phyloP scores from a whole-genome alignment of 345 rosid species.

The Euphorbia peplus region DNA sequence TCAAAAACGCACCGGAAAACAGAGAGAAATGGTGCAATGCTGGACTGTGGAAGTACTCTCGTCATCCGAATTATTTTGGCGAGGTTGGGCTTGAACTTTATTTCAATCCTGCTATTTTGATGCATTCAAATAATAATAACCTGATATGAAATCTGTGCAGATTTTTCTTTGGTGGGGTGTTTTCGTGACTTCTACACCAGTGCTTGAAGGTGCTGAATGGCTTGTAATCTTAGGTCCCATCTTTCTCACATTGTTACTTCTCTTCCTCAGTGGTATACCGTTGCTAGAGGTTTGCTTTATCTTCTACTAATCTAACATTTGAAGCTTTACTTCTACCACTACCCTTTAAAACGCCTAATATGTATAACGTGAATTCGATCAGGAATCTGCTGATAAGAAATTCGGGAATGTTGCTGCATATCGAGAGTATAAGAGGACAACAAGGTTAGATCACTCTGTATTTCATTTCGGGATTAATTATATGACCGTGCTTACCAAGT shows the following conservation, averaged over 20 bases:
- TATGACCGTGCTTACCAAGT: too few species aligned
- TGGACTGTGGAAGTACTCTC: constrained; percentile 81
- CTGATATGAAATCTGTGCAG: constrained; percentile 41
- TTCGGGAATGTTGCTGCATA: constrained; percentile 61
- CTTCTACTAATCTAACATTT: background rate
- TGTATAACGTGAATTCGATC: constrained; percentile 17
- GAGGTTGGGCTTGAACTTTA: constrained; percentile 52
- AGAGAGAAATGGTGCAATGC: constrained; percentile 80
- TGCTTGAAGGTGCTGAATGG: constrained; percentile 75
- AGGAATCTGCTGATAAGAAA: constrained; percentile 86
- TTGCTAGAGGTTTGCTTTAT: constrained; percentile 72
- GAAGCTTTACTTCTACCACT: background rate
- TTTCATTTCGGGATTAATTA: too few species aligned
- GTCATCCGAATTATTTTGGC: constrained; percentile 94
- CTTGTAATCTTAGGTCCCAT: constrained; percentile 79
- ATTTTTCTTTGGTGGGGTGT: constrained; percentile 92
- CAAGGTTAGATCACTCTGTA: constrained; percentile 41
- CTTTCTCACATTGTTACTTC: constrained; percentile 79
- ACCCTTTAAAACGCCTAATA: background rate
- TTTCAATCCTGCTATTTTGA: background rate
- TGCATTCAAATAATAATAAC: too few species aligned
- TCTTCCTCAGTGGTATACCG: constrained; percentile 86
- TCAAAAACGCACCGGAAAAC: constrained; percentile 74
- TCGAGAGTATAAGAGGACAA: constrained; percentile 63
- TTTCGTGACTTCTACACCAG: constrained; percentile 67